Base-by-base conservation (phyloP, 2,329 filamentous ascomycete species). In the Cercospora sesami region DNA sequence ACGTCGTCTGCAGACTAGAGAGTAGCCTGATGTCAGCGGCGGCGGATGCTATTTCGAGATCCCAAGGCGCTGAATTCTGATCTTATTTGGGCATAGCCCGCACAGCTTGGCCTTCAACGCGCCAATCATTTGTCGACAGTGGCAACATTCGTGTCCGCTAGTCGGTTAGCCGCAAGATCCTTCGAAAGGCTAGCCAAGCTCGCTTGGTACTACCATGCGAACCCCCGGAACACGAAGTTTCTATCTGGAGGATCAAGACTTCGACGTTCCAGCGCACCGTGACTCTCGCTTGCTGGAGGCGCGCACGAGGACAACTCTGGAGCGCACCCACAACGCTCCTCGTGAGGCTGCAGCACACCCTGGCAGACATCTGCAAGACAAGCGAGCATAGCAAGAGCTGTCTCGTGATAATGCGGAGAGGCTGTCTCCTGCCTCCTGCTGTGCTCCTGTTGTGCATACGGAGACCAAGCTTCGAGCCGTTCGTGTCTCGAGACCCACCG, bases 11-110 rank as follows among this genome's bases (percentile, higher is more conserved):
- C 39, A 51, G 21, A 51, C 60, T 62, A 62, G 31, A 53, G 10
- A 45, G 51, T 36, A 51, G 8, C 18, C 48, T 63, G 45, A 64
- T 57, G 48, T 64, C 62, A 64, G 30, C 51, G 51, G 62, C 62
- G 62, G 62, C 18, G 16, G 16, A 39, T 64, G 31, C 48, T 64
- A 64, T 64, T 64, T 45, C 33, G 12, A 39, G 51, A 39, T 39
- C 6, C 36, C 36, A 39, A n/a, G 36, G 36, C 36, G 36, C 36
- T 39, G 36, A n/a, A 8, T 39, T 39, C 5, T n/a, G 36, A 39
- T 12, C 51, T 64, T 23, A 16, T 28, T 58, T 14, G 18, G 62
- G 33, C 36, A n/a, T n/a, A 39, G 36, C 6, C 36, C 36, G 16
- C 8, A 7, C 12, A 18, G n/a, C 62, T 64, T 58, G 51, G 51